Evolutionary conservation across 2,329 filamentous ascomycete genomes (phyloP).

Genomic region (Phaeosphaeriaceae sp.): DNA sequence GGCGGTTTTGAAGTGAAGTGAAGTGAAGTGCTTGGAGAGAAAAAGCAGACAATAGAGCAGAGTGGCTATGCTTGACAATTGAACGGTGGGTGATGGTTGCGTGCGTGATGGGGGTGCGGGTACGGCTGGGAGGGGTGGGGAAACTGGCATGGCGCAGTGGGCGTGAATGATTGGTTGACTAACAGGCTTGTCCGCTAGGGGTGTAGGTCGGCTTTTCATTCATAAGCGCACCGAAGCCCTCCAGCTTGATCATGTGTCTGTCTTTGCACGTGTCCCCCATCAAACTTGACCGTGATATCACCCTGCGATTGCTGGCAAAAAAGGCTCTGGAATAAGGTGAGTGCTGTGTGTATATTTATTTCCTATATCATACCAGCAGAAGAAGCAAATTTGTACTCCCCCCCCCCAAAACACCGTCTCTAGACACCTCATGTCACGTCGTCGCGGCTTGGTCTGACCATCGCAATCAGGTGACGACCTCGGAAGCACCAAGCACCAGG

Average conservation of each 20-base stretch:
- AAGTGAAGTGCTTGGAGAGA: too few species aligned
- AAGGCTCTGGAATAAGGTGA: too few species aligned
- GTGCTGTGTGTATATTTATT: too few species aligned
- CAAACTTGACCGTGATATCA: neutral
- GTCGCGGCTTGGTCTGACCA: neutral
- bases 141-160: slow-evolving; percentile 11
- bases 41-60: too few species aligned
- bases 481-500: neutral
- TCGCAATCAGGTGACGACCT: too few species aligned
- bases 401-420: neutral
- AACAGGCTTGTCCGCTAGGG: slow-evolving; percentile 1
- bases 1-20: too few species aligned
- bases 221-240: neutral
- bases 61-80: too few species aligned
- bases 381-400: too few species aligned
- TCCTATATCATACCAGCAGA: too few species aligned
- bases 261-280: neutral
- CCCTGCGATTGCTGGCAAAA: neutral
- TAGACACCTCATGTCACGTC: neutral
- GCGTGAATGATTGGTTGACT: slow-evolving; percentile 13
- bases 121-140: neutral
- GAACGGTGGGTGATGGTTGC: too few species aligned
- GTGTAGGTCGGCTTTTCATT: neutral
- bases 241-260: neutral
- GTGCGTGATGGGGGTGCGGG: too few species aligned